A percentile compares a stretch with the other conserved stretches of the same genome.
These are phyloP conservation scores for Boletellus deceptivus DNA, from an alignment of 1,284 basidiomycete species.

Conservation along the genomic window DNA sequence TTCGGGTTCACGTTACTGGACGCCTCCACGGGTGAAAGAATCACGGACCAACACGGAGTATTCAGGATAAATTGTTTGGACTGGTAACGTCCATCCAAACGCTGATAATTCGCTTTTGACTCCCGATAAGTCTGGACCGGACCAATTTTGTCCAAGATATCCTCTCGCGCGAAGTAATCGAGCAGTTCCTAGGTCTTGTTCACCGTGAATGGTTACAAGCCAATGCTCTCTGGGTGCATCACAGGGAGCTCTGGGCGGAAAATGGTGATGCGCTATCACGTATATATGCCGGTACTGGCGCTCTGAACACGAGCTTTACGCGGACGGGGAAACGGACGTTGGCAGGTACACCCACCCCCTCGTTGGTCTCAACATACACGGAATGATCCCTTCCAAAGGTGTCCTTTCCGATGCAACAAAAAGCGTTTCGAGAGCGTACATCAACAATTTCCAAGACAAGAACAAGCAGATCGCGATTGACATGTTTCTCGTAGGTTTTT, in stretches of 20 bases:
- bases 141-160: constrained; percentile 99
- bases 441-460: constrained; percentile 98
- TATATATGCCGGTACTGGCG: constrained; percentile 97
- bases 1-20: constrained; percentile 89
- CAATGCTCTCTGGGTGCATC: constrained; percentile 76
- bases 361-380: neutral
- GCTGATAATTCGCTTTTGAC: constrained; percentile 1
- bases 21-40: constrained; percentile 57
- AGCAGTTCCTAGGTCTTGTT: constrained; percentile 70
- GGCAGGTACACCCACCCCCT: constrained; percentile 50
- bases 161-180: constrained; percentile 73
- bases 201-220: constrained; percentile 74
- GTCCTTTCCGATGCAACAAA: constrained; percentile 96
- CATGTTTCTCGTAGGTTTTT: constrained; percentile 75
- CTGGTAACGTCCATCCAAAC: constrained; percentile 54
- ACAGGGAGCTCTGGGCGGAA: constrained; percentile 96
- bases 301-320: constrained; percentile 95
- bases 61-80: constrained; percentile 97
- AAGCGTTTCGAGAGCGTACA: constrained; percentile 92
- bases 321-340: constrained; percentile 91
- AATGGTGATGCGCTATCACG: constrained; percentile 88
- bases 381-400: constrained; percentile 41
- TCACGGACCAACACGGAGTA: constrained; percentile 84
- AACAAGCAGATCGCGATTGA: constrained; percentile 94
- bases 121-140: constrained; percentile 73